Percentiles rank a stretch among this genome's conserved stretches.
Evolutionary conservation across 2,329 filamentous ascomycete genomes (phyloP).

Genomic region (Fusarium pininemorale): DNA sequence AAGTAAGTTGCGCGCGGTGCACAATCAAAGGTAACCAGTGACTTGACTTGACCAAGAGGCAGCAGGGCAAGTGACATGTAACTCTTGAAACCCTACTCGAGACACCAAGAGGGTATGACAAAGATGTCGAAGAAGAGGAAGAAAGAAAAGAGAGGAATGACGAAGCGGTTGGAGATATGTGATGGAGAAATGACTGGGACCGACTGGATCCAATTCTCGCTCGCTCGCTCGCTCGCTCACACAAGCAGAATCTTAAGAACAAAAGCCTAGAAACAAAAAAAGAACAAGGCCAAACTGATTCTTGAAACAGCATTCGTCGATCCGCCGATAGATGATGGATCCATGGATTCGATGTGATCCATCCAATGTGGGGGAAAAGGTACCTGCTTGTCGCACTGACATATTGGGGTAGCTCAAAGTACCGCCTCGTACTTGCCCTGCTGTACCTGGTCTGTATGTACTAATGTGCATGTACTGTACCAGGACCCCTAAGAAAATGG

Average conservation of each 20-base stretch:
- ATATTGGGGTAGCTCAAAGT: constrained; percentile 8
- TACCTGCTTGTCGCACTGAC: constrained; percentile 13
- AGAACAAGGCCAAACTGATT: constrained; percentile 7
- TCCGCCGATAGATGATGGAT: constrained; percentile 19
- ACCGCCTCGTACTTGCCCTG: constrained; percentile 8
- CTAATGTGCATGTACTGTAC: too few relatives aligned
- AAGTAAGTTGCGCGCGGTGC: constrained; percentile 11
- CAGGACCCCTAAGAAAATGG: constrained; percentile 20
- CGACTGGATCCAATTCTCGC: constrained; percentile 15
- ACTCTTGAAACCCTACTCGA: constrained; percentile 10
- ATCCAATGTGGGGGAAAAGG: constrained; percentile 3
- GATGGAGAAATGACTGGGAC: constrained; percentile 4
- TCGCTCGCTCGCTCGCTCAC: not conserved
- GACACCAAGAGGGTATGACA: not conserved
- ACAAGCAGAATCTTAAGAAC: constrained; percentile 14
- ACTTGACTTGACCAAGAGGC: constrained; percentile 24
- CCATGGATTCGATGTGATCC: constrained; percentile 23
- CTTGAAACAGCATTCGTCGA: constrained; percentile 29
- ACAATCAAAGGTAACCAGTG: constrained; percentile 29
- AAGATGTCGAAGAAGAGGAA: not conserved
- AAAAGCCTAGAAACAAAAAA: constrained; percentile 20
- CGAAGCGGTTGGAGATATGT: constrained; percentile 12
- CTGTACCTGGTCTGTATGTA: not conserved
- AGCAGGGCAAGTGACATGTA: constrained; percentile 8
- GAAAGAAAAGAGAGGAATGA: not conserved